phyloP scores from a whole-genome alignment of 1,284 basidiomycete genomes.

The Naganishia sp. region DNA sequence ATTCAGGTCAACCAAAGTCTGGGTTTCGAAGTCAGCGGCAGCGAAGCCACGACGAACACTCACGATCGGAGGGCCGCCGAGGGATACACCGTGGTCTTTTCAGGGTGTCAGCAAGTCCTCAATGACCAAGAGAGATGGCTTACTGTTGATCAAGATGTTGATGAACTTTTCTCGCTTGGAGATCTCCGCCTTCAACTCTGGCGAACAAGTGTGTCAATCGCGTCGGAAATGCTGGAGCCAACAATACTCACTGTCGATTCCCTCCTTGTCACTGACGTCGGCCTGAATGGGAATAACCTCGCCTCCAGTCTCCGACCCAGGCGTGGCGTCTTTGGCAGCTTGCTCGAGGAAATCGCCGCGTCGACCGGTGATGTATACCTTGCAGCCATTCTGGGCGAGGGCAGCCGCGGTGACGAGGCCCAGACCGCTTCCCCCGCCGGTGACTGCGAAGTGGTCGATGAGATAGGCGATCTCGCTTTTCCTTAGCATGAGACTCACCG shows the following conservation, averaged over 20 bases:
- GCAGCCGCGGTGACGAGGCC: constrained; percentile 48
- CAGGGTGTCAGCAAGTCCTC: neutral
- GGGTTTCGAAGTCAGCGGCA: neutral
- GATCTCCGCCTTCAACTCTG: constrained; percentile 43
- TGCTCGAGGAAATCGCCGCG: constrained; percentile 47
- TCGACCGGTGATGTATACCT: constrained; percentile 53
- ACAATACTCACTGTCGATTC: constrained; percentile 43
- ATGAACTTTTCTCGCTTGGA: constrained; percentile 43
- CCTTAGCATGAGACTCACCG: constrained; percentile 38
- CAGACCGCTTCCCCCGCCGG: constrained; percentile 46
- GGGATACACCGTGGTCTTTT: constrained; percentile 49
- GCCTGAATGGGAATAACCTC: constrained; percentile 46
- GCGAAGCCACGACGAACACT: neutral
- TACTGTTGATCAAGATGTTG: constrained; percentile 47
- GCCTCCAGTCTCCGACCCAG: constrained; percentile 35
- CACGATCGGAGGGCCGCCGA: constrained; percentile 38
- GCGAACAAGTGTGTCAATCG: no score
- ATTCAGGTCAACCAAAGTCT: neutral
- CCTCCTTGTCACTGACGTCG: constrained; percentile 49
- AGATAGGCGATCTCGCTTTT: neutral
- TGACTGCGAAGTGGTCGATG: constrained; percentile 36
- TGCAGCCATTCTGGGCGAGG: constrained; percentile 51
- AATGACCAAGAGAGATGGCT: constrained; percentile 21
- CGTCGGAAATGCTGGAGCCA: neutral
- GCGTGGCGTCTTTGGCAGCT: constrained; percentile 40